These are phyloP conservation scores for Trichoderma sp. DNA, from an alignment of 2,329 filamentous ascomycete genomes.

Conservation along the genomic window DNA sequence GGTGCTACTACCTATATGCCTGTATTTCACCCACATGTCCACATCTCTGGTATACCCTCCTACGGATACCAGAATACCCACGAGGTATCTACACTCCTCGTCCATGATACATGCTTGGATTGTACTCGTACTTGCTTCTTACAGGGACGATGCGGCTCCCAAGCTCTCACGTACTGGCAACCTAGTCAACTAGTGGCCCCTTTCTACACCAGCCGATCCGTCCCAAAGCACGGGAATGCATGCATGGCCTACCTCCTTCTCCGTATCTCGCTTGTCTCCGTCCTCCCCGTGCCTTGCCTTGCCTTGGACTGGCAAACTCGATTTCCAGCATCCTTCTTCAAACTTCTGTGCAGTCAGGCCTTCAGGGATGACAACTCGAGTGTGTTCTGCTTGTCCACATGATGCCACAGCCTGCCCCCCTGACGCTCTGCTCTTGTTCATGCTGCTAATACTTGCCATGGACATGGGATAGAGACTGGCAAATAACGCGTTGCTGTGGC, in stretches of 20 bases:
- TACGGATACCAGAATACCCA: neutral
- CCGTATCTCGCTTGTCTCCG: constrained; percentile 19
- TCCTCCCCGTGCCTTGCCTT: neutral
- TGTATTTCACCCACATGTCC: neutral
- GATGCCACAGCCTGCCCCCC: neutral
- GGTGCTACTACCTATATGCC: neutral
- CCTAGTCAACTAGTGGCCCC: constrained; percentile 9
- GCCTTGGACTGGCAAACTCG: neutral
- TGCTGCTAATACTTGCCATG: neutral
- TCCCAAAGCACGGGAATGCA: constrained; percentile 18
- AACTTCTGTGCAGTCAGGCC: neutral
- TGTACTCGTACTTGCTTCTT: neutral
- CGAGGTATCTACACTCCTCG: neutral
- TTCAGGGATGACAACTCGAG: neutral
- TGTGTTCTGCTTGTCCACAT: constrained; percentile 13
- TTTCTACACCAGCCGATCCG: constrained; percentile 14
- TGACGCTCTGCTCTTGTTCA: neutral
- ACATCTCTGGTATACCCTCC: neutral
- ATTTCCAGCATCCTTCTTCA: neutral
- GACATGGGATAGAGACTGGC: constrained; percentile 1
- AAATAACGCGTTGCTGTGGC: constrained; percentile 17
- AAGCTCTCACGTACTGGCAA: neutral
- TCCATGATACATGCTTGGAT: neutral
- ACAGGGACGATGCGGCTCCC: neutral
- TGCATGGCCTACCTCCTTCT: constrained; percentile 8